These are phyloP conservation scores for Xylaria multiplex DNA, from an alignment of 2,329 filamentous ascomycete species.

Conservation along the genomic window DNA sequence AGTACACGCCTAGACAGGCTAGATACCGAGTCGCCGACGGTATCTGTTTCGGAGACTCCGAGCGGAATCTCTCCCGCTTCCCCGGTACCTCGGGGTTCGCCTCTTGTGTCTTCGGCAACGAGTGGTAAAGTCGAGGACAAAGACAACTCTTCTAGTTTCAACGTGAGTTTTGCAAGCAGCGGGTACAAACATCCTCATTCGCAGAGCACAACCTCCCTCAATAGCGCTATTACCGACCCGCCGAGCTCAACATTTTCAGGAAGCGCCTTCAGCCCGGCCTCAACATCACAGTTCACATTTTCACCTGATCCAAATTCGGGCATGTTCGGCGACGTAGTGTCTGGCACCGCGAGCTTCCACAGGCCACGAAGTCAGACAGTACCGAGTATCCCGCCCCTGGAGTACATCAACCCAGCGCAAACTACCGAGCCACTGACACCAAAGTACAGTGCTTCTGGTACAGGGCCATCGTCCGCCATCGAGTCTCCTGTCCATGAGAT, in stretches of 20 bases:
- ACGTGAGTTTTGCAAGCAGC: constrained; percentile 64
- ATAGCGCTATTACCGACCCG: constrained; percentile 73
- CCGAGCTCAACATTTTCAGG: constrained; percentile 74
- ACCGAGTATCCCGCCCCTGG: constrained; percentile 73
- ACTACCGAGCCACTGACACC: constrained; percentile 60
- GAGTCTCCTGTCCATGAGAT: constrained; percentile 63
- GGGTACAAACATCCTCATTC: constrained; percentile 72
- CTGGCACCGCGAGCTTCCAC: constrained; percentile 65
- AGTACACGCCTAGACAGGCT: constrained; percentile 66
- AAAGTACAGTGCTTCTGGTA: constrained; percentile 59
- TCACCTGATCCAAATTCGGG: constrained; percentile 77
- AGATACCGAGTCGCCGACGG: constrained; percentile 62
- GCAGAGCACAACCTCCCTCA: constrained; percentile 73
- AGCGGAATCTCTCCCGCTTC: constrained; percentile 78
- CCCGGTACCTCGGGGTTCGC: constrained; percentile 69
- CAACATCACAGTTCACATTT: constrained; percentile 78
- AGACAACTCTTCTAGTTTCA: constrained; percentile 67
- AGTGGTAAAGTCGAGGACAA: constrained; percentile 76
- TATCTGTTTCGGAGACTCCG: constrained; percentile 70
- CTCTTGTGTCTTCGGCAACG: constrained; percentile 73
- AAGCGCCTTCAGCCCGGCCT: constrained; percentile 77
- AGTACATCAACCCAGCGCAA: constrained; percentile 60
- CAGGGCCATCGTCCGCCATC: constrained; percentile 62
- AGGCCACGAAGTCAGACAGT: constrained; percentile 90
- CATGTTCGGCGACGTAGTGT: constrained; percentile 65